Base-by-base conservation (phyloP, 768 basidiomycete species). In the Kwoniella europaea region DNA sequence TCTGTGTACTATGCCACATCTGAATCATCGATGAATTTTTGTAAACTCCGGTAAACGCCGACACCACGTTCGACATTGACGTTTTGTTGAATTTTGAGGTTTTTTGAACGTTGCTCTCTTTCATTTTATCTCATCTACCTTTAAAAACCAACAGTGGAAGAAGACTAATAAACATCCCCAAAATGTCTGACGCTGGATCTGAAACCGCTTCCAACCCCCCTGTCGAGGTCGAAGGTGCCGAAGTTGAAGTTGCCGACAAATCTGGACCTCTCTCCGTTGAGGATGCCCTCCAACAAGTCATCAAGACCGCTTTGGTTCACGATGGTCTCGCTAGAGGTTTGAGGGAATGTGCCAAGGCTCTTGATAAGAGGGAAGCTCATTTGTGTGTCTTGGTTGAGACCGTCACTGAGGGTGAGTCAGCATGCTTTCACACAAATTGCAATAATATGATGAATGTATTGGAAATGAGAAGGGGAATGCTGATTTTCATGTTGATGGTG, bases 331-430 rank as follows among this genome's bases (percentile, higher is more conserved):
- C 96, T 71, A 92, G 96, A 75, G 96, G 96, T 85, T 91, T 99
- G 76, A 93, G 95, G 76, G 96, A 99, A 88, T 91, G 90, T 82
- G 92, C 96, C 83, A 99, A 99, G 88, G 93, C 96, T 71, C 88
- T 99, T 77, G 96, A 99, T 89, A 97, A 94, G 88, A 91, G 94
- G 80, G 93, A 95, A 88, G 96, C 95, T 67, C 96, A 98, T 85
- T 88, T 98, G 59, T 98, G 96, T 86, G 95, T 99, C 72, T 91
- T 99, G 81, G 95, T 98, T 84, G 96, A 99, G 90, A 94, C 94
- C 68, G 97, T 94, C 88, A 94, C 92, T 64, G 96, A 98, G 87
- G 84, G 83, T 84, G 66, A 68, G 82, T 76, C n/a, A 44, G 59
- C 42, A 24, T 44, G 42, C 20, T n/a, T 10, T 1, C 7, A 27